Evolutionary conservation across 2,329 filamentous ascomycete species (phyloP).

Genomic region (Neocucurbitaria cava): DNA sequence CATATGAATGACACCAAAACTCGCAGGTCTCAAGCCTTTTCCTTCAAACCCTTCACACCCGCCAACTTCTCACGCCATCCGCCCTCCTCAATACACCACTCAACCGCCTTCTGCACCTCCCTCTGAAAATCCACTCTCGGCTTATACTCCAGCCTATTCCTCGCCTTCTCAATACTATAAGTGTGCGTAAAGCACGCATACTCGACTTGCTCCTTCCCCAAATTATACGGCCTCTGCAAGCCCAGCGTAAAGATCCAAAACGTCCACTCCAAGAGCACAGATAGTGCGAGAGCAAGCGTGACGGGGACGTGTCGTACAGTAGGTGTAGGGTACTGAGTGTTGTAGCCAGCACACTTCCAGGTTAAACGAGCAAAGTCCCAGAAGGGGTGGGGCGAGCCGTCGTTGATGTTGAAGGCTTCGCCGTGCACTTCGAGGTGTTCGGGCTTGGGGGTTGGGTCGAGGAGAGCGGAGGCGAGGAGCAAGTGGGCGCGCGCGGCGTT

Average conservation of each 20-base stretch:
- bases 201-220: constrained; percentile 24
- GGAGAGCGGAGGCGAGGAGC: constrained; percentile 36
- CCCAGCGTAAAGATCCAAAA: constrained; percentile 28
- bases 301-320: constrained; percentile 9
- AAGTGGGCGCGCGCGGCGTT: constrained; percentile 37
- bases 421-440: constrained; percentile 33
- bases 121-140: constrained; percentile 16
- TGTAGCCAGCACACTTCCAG: constrained; percentile 31
- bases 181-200: constrained; percentile 25
- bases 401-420: constrained; percentile 46
- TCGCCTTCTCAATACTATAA: constrained; percentile 30
- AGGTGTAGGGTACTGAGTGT: constrained; percentile 15
- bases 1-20: background rate
- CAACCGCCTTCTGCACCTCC: constrained; percentile 11
- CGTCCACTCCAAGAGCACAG: constrained; percentile 32
- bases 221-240: constrained; percentile 13
- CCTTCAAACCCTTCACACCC: constrained; percentile 4
- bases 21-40: background rate
- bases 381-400: constrained; percentile 41
- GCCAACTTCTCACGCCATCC: constrained; percentile 16
- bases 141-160: constrained; percentile 17
- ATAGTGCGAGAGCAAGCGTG: constrained; percentile 31
- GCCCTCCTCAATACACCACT: constrained; percentile 15
- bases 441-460: constrained; percentile 18
- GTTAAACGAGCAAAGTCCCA: constrained; percentile 42